Evolutionary conservation across 345 rosid genomes (phyloP), one percentile per base, ranked within the genome.

Genomic region (Microcos paniculata): DNA sequence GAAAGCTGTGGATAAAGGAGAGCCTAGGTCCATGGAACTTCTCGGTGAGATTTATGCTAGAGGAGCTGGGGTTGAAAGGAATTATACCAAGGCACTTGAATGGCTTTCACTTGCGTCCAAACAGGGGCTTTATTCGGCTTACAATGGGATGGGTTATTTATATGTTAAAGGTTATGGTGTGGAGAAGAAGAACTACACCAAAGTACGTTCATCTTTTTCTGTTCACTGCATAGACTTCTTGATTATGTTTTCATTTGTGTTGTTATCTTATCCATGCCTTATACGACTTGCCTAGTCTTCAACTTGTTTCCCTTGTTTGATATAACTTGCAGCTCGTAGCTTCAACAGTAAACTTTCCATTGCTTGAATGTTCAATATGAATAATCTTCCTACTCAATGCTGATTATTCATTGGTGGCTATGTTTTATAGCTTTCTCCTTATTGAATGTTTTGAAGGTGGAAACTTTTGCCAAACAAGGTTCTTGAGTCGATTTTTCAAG

Each of bases 61-160:
- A 85, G 99, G 99, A 76, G 97, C 97, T 76, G 97, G 98, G 66
- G 97, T 96, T 76, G 98, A 96, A 84, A 91, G 97, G 87, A 94
- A 96, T 75, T 92, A 96, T 76, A 90, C 98, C 62, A 92, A 86
- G 82, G 98, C 97, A 31, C 88, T 96, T 68, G 94, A 92, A 79
- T 96, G 98, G 97, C 92, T 96, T 70, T 87, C 83, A 10, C 97
- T 91, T 82, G 99, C 99, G 23, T 86, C 94, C 3, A 87, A 83
- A 31, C 97, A 88, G 75, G 90, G 92, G 71, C 91, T 89, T 79
- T 85, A 83, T 81, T 96, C 98, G 9, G 97, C 99, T 67, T 96
- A 88, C 79, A 96, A 94, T 81, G 97, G 97, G 72, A 91, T 96
- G 86, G 99, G 98, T 14, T 96, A 94, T 85, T 80, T 96, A 75